phyloP scores from a whole-genome alignment of 1,284 basidiomycete genomes.

The Ceratobasidium sp. region DNA sequence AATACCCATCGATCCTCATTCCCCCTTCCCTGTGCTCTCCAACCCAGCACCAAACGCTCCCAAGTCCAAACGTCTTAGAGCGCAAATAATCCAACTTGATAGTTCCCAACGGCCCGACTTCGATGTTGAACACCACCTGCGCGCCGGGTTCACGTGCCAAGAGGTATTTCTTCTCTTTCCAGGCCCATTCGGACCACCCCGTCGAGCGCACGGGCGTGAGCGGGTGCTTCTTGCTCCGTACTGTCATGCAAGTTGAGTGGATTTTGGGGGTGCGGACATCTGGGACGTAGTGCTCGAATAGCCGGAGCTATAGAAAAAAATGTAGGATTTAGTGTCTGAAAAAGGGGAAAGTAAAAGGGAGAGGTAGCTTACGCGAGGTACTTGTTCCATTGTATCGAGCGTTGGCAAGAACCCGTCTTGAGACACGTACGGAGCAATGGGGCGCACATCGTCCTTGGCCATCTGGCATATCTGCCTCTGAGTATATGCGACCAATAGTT shows the following conservation, averaged over 20 bases:
- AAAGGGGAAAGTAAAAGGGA: conserved; percentile 49
- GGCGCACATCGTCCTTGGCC: conserved; percentile 50
- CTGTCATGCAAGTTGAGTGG: conserved; percentile 49
- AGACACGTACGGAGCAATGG: conserved; percentile 40
- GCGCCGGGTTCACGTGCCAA: conserved; percentile 43
- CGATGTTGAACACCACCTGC: conserved; percentile 42
- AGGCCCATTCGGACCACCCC: conserved; percentile 36
- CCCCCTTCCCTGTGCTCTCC: conserved; percentile 56
- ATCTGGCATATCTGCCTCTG: conserved; percentile 55
- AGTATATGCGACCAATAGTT: conserved; percentile 54
- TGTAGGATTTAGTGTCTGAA: conserved; percentile 49
- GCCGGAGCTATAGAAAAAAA: conserved; percentile 47
- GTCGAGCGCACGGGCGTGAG: conserved; percentile 21
- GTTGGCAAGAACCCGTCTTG: conserved; percentile 37
- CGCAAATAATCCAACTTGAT: conserved; percentile 57
- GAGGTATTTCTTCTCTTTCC: conserved; percentile 42
- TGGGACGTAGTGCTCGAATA: conserved; percentile 53
- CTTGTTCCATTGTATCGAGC: conserved; percentile 48
- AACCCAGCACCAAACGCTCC: conserved; percentile 56
- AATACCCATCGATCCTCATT: conserved; percentile 53
- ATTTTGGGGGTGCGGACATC: conserved; percentile 53
- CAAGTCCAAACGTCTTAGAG: conserved; percentile 54
- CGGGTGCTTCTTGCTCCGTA: conserved; percentile 41
- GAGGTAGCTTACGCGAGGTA: conserved; percentile 15
- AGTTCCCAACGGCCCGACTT: conserved; percentile 46